A percentile compares a stretch with the other conserved stretches of the same genome.
Evolutionary conservation across 75 land plant species (phyloP).

Genomic region (Larix kaempferi): DNA sequence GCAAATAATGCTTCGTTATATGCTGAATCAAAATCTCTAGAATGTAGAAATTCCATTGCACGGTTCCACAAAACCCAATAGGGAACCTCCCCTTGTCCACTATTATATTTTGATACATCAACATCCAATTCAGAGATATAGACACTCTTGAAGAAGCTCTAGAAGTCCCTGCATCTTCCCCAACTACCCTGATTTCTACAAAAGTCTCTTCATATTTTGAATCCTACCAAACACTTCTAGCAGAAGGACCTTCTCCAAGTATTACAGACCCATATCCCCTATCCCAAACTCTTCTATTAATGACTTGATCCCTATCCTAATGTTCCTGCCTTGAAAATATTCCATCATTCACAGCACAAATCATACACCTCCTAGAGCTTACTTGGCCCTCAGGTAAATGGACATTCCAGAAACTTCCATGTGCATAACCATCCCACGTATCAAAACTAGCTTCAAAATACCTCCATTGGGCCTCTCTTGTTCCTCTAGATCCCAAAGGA

Average conservation of each 20-base stretch:
- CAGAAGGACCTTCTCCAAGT: conserved; percentile 98
- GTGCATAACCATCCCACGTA: conserved; percentile 54
- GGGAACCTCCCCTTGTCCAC: conserved; percentile 50
- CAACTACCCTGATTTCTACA: conserved; percentile 94
- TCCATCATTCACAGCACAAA: conserved; percentile 23
- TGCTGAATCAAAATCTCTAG: conserved; percentile 85
- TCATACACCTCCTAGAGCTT: conserved; percentile 32
- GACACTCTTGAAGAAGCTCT: conserved; percentile 34
- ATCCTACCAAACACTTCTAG: conserved; percentile 98
- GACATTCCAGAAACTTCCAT: conserved; percentile 40
- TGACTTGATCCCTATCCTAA: conserved; percentile 48
- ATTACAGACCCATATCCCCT: conserved; percentile 66
- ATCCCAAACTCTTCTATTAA: conserved; percentile 76
- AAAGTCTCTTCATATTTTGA: conserved; percentile 98
- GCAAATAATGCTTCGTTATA: conserved; percentile 72
- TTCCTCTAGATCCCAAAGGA: conserved; percentile 33
- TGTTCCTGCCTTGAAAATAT: conserved; percentile 47
- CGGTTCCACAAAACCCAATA: conserved; percentile 80
- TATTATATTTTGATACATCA: conserved; percentile 44
- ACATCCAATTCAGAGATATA: conserved; percentile 46
- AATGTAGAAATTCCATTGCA: conserved; percentile 79
- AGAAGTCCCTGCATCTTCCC: conserved; percentile 64
- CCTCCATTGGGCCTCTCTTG: conserved; percentile 54
- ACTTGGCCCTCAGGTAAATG: conserved; percentile 16
- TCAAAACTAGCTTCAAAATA: conserved; percentile 39